These are phyloP conservation scores for Escovopsis sp. DNA, from an alignment of 2,329 filamentous ascomycete species.

Conservation along the genomic window DNA sequence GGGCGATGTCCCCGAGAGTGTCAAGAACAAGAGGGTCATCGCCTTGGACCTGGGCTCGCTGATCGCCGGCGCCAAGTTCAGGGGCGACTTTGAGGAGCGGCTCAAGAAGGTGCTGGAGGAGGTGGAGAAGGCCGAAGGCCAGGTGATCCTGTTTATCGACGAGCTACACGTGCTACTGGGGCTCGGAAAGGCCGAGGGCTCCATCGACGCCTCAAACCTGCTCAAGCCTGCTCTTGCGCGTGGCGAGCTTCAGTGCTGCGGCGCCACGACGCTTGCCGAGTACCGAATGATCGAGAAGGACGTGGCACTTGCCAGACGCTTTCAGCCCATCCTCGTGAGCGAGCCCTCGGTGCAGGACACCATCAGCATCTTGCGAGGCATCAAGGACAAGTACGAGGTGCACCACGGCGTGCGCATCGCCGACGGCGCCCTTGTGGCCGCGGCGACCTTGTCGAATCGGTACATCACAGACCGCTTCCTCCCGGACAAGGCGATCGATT, in stretches of 20 bases:
- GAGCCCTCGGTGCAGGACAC: slow-evolving; percentile 87
- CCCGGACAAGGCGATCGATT: slow-evolving; percentile 91
- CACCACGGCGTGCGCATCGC: slow-evolving; percentile 94
- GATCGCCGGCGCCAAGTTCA: slow-evolving; percentile 89
- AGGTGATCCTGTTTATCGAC: slow-evolving; percentile 89
- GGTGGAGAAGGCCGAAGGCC: slow-evolving; percentile 75
- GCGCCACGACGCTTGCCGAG: slow-evolving; percentile 84
- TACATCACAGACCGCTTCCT: slow-evolving; percentile 95
- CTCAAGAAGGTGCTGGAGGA: slow-evolving; percentile 84
- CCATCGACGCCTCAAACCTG: slow-evolving; percentile 89
- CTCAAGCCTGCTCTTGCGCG: slow-evolving; percentile 87
- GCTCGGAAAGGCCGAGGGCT: slow-evolving; percentile 87
- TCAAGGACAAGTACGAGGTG: slow-evolving; percentile 95
- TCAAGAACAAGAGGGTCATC: slow-evolving; percentile 87
- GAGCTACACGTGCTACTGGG: slow-evolving; percentile 86
- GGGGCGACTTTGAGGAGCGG: slow-evolving; percentile 91
- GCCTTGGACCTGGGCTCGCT: slow-evolving; percentile 78
- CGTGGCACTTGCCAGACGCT: slow-evolving; percentile 77
- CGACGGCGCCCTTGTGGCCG: slow-evolving; percentile 80
- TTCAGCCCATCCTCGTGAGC: slow-evolving; percentile 87
- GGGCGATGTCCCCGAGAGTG: slow-evolving; percentile 87
- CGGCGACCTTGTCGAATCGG: slow-evolving; percentile 81
- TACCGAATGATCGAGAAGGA: slow-evolving; percentile 94
- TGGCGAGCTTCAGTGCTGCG: slow-evolving; percentile 88
- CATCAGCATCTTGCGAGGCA: slow-evolving; percentile 86